Percentiles rank a stretch among this genome's conserved stretches.
Conservation (phyloP, 2,329 filamentous ascomycete genomes). For the Scleromitrula shiraiana region DNA sequence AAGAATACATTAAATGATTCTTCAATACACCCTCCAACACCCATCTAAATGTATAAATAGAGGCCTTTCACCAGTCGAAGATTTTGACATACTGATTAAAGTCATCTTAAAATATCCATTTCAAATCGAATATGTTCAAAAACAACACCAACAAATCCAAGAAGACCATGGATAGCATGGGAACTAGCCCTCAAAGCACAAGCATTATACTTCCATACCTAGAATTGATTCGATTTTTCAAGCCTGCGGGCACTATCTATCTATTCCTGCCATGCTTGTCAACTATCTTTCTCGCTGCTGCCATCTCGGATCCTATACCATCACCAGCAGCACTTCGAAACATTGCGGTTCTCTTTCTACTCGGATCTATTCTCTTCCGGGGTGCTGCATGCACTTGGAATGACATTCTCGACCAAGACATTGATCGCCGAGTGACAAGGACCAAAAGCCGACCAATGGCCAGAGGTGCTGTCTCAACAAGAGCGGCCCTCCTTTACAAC, state of each 20-base stretch:
- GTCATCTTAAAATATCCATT: too few relatives aligned
- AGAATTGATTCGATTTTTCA: neutral
- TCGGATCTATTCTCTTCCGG: neutral
- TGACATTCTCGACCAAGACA: conserved; percentile 1
- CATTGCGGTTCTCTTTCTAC: neutral
- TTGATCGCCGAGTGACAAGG: neutral
- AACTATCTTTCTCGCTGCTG: neutral
- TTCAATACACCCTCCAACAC: too few relatives aligned
- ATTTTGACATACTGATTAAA: too few relatives aligned
- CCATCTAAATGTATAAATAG: too few relatives aligned
- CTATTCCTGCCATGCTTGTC: neutral
- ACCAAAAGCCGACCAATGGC: neutral
- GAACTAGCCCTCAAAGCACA: too few relatives aligned
- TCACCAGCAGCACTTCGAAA: neutral
- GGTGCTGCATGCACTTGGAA: conserved; percentile 3
- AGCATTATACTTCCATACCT: neutral
- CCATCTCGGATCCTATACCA: neutral
- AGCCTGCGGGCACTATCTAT: neutral
- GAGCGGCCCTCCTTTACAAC: neutral
- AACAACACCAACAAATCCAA: too few relatives aligned
- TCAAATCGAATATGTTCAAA: too few relatives aligned
- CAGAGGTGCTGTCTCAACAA: neutral
- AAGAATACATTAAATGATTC: too few relatives aligned
- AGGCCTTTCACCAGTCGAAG: too few relatives aligned
- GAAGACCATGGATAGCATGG: too few relatives aligned